Percentiles rank a stretch among this genome's conserved stretches.
These are phyloP conservation scores for Yamadazyma pseudoaaseri DNA, from an alignment of 1,139 yeast genomes.

Conservation along the genomic window DNA sequence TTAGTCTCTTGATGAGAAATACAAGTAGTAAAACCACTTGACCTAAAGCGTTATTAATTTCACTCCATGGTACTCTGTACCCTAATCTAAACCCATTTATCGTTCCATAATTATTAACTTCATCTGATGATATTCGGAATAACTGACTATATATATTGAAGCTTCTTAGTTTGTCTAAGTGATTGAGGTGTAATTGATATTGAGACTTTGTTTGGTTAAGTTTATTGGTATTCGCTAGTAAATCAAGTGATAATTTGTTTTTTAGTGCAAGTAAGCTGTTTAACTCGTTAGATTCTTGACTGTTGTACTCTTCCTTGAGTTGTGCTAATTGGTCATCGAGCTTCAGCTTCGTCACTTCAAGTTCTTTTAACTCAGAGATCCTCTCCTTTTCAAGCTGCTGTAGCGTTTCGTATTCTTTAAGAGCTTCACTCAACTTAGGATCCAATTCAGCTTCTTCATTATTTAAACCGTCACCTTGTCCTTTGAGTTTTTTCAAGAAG, in stretches of 20 bases:
- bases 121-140: constrained; percentile 75
- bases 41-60: constrained; percentile 90
- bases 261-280: constrained; percentile 41
- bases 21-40: constrained; percentile 70
- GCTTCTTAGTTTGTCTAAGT: constrained; percentile 66
- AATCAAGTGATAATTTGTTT: constrained; percentile 53
- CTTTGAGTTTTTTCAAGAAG: constrained; percentile 68
- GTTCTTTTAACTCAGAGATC: constrained; percentile 40
- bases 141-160: constrained; percentile 81
- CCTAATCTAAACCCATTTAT: constrained; percentile 87
- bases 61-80: constrained; percentile 78
- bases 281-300: constrained; percentile 41
- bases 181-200: constrained; percentile 59
- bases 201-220: constrained; percentile 61
- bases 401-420: constrained; percentile 38
- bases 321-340: constrained; percentile 38
- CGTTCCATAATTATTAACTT: constrained; percentile 71
- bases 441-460: constrained; percentile 22
- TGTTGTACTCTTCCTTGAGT: constrained; percentile 39
- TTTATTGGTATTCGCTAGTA: constrained; percentile 48
- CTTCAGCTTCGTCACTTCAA: constrained; percentile 42
- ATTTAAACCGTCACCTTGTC: constrained; percentile 30
- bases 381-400: constrained; percentile 32
- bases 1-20: constrained; percentile 60
- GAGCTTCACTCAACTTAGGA: constrained; percentile 38